Conservation (phyloP, 805 yeast genomes). For the Saturnispora mendoncae region DNA sequence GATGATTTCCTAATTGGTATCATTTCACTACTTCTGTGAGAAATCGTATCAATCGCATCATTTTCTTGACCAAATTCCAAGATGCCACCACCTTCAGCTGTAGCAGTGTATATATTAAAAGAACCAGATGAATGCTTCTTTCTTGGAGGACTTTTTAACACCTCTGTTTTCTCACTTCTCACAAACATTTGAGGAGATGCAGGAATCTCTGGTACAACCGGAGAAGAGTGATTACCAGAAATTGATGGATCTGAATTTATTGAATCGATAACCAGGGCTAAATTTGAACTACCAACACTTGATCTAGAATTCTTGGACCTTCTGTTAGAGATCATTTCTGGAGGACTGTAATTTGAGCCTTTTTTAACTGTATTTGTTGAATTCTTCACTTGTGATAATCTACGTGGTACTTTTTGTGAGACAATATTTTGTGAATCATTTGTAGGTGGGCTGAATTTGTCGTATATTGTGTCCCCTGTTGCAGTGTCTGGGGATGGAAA, state of each 20-base stretch:
- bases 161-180: slow-evolving; percentile 6
- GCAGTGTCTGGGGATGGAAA: too few relatives aligned
- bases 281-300: background rate
- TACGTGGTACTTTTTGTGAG: too few relatives aligned
- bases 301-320: slow-evolving; percentile 22
- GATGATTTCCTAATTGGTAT: background rate
- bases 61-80: slow-evolving; percentile 1
- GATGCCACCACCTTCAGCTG: slow-evolving; percentile 8
- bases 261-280: slow-evolving; percentile 1
- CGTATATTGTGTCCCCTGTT: too few relatives aligned
- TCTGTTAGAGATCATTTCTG: slow-evolving; percentile 61
- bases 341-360: slow-evolving; percentile 30
- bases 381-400: background rate
- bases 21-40: too few relatives aligned
- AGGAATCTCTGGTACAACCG: slow-evolving; percentile 11
- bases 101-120: slow-evolving; percentile 7
- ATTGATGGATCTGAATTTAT: slow-evolving; percentile 3
- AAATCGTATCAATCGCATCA: too few relatives aligned
- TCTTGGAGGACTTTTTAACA: background rate
- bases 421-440: too few relatives aligned
- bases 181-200: slow-evolving; percentile 22
- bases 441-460: too few relatives aligned
- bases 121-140: slow-evolving; percentile 6
- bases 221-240: slow-evolving; percentile 1
- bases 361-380: background rate